Evolutionary conservation across 2,329 filamentous ascomycete genomes (phyloP).

Genomic region (Zymoseptoria passerinii): DNA sequence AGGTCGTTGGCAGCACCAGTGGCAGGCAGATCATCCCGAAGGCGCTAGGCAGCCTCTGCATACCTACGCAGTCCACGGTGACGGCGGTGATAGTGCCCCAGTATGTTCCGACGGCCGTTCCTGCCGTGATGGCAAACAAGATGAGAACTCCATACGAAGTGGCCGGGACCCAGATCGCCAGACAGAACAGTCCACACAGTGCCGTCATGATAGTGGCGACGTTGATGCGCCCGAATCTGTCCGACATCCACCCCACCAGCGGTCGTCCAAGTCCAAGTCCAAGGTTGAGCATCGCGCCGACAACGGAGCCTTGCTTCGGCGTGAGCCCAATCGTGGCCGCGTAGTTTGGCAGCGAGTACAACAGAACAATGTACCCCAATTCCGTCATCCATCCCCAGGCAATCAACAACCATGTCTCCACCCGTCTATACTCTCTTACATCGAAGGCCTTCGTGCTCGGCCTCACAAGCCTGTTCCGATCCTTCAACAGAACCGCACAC

Average conservation of each 20-base stretch:
- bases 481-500: constrained; percentile 54
- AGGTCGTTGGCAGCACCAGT: constrained; percentile 20
- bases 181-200: constrained; percentile 18
- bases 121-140: constrained; percentile 16
- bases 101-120: constrained; percentile 19
- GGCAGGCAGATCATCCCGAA: constrained; percentile 23
- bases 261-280: constrained; percentile 22
- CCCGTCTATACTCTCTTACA: constrained; percentile 10
- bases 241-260: constrained; percentile 16
- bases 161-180: constrained; percentile 20
- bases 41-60: constrained; percentile 16
- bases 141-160: constrained; percentile 17
- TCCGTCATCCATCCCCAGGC: constrained; percentile 20
- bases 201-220: constrained; percentile 18
- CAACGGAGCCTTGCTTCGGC: constrained; percentile 17
- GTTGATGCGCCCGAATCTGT: constrained; percentile 21
- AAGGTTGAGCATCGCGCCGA: constrained; percentile 20
- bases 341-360: constrained; percentile 23
- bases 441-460: constrained; percentile 14
- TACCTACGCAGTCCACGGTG: constrained; percentile 22
- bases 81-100: constrained; percentile 23
- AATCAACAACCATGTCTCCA: constrained; percentile 17
- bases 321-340: constrained; percentile 16
- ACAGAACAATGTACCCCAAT: constrained; percentile 18
- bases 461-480: constrained; percentile 34